phyloP scores from a whole-genome alignment of 2,329 filamentous ascomycete species.

The Pseudocercospora fuligena region DNA sequence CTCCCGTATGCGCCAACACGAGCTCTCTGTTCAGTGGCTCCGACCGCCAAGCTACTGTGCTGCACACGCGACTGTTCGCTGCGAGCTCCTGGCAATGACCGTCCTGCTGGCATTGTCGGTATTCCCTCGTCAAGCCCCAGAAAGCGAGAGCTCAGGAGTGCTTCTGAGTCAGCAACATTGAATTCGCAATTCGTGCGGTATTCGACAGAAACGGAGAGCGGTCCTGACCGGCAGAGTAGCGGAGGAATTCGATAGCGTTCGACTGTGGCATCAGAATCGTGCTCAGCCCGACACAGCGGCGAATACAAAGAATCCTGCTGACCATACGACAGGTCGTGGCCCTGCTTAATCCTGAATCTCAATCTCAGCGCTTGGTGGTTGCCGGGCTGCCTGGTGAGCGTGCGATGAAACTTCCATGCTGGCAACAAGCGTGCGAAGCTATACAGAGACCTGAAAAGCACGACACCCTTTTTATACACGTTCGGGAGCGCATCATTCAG shows the following conservation, averaged over 20 bases:
- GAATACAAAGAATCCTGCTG: conserved; percentile 71
- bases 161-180: conserved; percentile 87
- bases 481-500: conserved; percentile 72
- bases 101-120: conserved; percentile 29
- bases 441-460: conserved; percentile 89
- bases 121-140: conserved; percentile 78
- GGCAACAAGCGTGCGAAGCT: conserved; percentile 81
- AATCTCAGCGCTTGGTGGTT: conserved; percentile 69
- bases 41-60: conserved; percentile 32
- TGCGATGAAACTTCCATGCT: conserved; percentile 81
- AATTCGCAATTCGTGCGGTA: conserved; percentile 92
- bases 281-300: conserved; percentile 68
- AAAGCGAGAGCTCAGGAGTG: conserved; percentile 87
- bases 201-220: conserved; percentile 77
- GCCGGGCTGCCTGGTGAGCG: conserved; percentile 70
- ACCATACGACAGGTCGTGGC: conserved; percentile 56
- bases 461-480: conserved; percentile 95
- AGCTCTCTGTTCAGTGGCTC: conserved; percentile 22
- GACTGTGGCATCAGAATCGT: conserved; percentile 57
- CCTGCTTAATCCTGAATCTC: conserved; percentile 75
- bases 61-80: conserved; percentile 49
- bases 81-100: conserved; percentile 46
- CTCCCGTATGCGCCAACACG: conserved; percentile 40
- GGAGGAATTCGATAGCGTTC: conserved; percentile 81
- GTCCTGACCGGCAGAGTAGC: conserved; percentile 83